Percentiles rank a stretch among this genome's conserved stretches.
Conservation (phyloP, 192 early-diverging fungal genomes). For the Entomortierella parvispora region DNA sequence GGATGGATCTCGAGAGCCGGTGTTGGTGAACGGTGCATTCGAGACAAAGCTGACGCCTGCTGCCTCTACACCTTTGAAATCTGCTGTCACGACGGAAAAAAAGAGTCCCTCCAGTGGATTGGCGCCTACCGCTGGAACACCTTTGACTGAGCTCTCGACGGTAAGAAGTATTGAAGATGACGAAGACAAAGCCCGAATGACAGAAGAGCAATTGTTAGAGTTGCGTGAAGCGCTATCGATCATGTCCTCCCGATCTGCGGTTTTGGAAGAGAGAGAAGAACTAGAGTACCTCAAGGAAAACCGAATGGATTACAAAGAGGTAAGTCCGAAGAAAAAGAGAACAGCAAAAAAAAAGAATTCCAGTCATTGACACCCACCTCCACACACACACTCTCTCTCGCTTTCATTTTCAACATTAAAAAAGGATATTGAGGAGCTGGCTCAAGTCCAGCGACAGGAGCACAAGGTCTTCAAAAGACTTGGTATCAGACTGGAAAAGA, state of each 20-base stretch:
- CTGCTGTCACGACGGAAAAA: conserved; percentile 17
- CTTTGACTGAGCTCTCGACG: not conserved
- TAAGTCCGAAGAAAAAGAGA: conserved; percentile 34
- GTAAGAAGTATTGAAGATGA: conserved; percentile 17
- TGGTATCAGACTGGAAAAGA: conserved; percentile 78
- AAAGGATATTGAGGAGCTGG: conserved; percentile 65
- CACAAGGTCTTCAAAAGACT: conserved; percentile 68
- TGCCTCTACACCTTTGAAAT: conserved; percentile 26
- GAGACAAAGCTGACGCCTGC: conserved; percentile 6
- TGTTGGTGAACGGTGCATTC: not conserved
- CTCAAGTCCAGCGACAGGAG: conserved; percentile 62
- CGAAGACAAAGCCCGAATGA: conserved; percentile 59
- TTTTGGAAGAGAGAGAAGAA: conserved; percentile 70
- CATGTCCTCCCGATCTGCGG: conserved; percentile 64
- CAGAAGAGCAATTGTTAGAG: conserved; percentile 65
- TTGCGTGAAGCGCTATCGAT: conserved; percentile 67
- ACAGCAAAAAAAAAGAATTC: not conserved
- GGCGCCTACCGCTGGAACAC: not conserved
- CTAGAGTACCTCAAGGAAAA: conserved; percentile 70
- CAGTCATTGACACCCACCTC: not conserved
- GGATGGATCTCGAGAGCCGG: not conserved
- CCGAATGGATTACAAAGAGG: conserved; percentile 72
- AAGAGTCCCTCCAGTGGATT: conserved; percentile 2
- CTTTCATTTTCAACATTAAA: not conserved
- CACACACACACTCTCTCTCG: not conserved